Base-by-base conservation (phyloP, 371 early-diverging fungal genomes). In the Apophysomyces variabilis region DNA sequence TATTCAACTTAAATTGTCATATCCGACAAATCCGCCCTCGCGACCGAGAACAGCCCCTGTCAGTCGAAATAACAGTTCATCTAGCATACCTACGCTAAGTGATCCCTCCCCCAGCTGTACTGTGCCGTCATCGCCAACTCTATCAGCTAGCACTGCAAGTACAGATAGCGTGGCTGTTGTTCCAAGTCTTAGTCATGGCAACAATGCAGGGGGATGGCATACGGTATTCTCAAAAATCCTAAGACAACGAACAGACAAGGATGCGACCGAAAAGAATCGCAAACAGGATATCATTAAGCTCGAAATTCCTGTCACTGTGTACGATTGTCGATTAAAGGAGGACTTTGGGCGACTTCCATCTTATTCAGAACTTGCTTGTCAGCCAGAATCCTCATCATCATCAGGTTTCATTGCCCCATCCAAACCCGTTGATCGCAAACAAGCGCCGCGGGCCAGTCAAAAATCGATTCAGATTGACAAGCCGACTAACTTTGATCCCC, bases 281-380 rank as follows among this genome's bases (percentile, higher is more conserved):
- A 37, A 47, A 57, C 60, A 61, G 14, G 69, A 71, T 18, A 68
- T 65, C 7, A 74, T 77, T 7, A 64, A 69, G 38, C 44, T 75
- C 9, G 71, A 71, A 18, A 71, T 73, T 9, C 71, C 73, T 0
- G 68, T 73, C 16, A 66, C 64, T 3, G 66, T 78, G 1, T 73
- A 75, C 57, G 78, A 78, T 58, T 78, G 78, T 57, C 69, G 78
- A 3, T 65, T 75, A 5, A 82, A 82, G 59, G 82, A 82, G 64
- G 82, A 82, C 41, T 82, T 79, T 72, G 78, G 78, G 9, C 66
- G 76, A 11, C 58, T 82, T 35, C 82, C 82, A 3, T 77, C 79
- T 7, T 82, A 82, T 59, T 75, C 71, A 18, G 79, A 80, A 56
- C 43, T 80, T 11, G 76, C 54, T 21, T 50, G 35, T 9, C n/a